Percentiles rank a stretch among this genome's conserved stretches.
Conservation (phyloP, 306 rosid genomes). For the Rosa rugosa region DNA sequence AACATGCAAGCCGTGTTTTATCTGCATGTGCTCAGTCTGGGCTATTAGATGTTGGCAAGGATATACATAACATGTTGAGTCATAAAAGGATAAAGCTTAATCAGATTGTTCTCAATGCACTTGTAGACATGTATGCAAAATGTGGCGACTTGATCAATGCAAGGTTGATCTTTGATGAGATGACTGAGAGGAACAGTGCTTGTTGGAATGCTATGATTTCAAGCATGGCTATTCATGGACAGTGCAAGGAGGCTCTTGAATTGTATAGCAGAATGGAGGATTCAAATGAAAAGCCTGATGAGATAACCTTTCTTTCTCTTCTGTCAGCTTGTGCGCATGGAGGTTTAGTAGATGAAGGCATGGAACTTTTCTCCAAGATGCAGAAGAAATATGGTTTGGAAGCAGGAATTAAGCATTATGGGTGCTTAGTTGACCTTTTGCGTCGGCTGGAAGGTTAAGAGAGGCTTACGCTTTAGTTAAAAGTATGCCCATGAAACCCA, state of each 20-base stretch:
- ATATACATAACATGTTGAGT: constrained; percentile 46
- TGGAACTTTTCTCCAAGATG: constrained; percentile 54
- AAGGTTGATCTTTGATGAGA: constrained; percentile 49
- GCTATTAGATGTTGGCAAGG: constrained; percentile 47
- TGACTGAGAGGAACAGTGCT: constrained; percentile 40
- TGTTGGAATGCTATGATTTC: constrained; percentile 82
- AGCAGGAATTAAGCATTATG: constrained; percentile 48
- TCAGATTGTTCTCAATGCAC: constrained; percentile 57
- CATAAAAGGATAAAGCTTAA: constrained; percentile 34
- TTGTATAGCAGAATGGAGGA: constrained; percentile 49
- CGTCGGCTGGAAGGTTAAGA: constrained; percentile 57
- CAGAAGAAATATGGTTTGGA: constrained; percentile 48
- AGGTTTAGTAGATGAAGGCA: constrained; percentile 55
- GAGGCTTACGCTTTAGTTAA: constrained; percentile 55
- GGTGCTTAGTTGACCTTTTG: constrained; percentile 73
- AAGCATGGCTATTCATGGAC: constrained; percentile 61
- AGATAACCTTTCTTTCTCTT: constrained; percentile 54
- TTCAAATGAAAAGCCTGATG: constrained; percentile 49
- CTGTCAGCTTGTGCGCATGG: constrained; percentile 69
- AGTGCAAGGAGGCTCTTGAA: constrained; percentile 54
- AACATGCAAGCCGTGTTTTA: constrained; percentile 51
- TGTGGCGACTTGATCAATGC: constrained; percentile 69
- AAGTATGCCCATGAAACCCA: constrained; percentile 60
- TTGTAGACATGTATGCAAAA: constrained; percentile 75
- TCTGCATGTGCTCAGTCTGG: constrained; percentile 73